Base-by-base conservation (phyloP, 2,329 filamentous ascomycete genomes). In the Talaromyces marneffei region DNA sequence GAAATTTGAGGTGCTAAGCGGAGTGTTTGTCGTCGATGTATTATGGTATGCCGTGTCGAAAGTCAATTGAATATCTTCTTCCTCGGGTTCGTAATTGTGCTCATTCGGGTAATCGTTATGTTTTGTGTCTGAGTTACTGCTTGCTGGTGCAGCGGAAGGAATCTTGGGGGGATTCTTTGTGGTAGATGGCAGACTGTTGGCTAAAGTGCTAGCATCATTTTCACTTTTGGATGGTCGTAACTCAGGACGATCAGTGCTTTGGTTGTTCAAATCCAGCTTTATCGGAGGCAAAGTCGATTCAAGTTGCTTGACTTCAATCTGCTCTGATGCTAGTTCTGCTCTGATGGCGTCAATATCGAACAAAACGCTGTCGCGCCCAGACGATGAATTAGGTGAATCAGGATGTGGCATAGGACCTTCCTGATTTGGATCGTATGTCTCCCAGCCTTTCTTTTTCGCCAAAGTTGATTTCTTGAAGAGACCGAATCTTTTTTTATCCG, bases 291-390 rank as follows among this genome's bases (percentile, higher is more conserved):
- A 79, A 1, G 92, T 97, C 55, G 89, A 92, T 74, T 94, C 84
- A 62, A 97, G 84, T 76, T 97, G 90, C 71, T 86, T 88, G 65
- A 95, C 86, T 72, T 87, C 82, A 25, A 84, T 83, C 46, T 82
- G 81, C 64, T 93, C 89, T 54, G 84, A 85, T 29, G 90, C 90
- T 35, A 99, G 79, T 69, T 95, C 90, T 9, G 91, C 87, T 54
- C 91, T 84, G 66, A 99, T 97, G 12, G 94, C 94, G 69, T 99
- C 94, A 52, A 99, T 86, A 69, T 99, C 94, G 69, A 99, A 99
- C 50, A 99, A 81, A 8, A 97, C 88, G 35, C 79, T 79, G 20
- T 74, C 73, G 16, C 76, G 72, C 6, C 69, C 66, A 42, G 62
- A 66, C 16, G 65, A 60, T 27, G 66, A 66, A 9, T 74, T 70